Evolutionary conservation across 1,139 yeast species (phyloP).

Genomic region (Hyphopichia khmerensis): DNA sequence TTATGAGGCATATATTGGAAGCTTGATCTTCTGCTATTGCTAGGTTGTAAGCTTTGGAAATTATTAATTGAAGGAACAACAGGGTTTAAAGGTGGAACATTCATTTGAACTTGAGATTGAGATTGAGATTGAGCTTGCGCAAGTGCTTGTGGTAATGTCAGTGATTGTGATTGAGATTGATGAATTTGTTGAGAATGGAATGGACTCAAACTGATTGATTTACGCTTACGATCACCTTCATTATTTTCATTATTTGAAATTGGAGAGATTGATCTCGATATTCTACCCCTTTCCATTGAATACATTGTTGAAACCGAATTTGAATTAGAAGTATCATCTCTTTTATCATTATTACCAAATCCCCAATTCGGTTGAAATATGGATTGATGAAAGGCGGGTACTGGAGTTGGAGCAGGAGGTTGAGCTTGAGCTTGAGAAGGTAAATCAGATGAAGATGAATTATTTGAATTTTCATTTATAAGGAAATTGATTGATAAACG

Average conservation of each 20-base stretch:
- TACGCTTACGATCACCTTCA: constrained; percentile 8
- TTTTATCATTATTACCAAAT: constrained; percentile 6
- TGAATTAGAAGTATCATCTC: background rate
- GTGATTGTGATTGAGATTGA: constrained; percentile 24
- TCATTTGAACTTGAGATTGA: background rate
- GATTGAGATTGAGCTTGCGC: background rate
- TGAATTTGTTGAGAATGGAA: constrained; percentile 11
- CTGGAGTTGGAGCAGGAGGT: background rate
- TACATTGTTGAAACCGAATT: background rate
- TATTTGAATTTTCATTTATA: constrained; percentile 2
- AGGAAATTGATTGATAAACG: constrained; percentile 4
- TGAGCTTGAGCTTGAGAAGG: background rate
- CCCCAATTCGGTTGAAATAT: constrained; percentile 15
- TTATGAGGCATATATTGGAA: constrained; percentile 55
- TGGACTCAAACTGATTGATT: constrained; percentile 8
- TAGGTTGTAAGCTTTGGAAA: constrained; percentile 10
- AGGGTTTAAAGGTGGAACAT: constrained; percentile 4
- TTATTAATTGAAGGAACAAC: constrained; percentile 8
- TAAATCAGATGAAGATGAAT: background rate
- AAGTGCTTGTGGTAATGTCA: constrained; percentile 4
- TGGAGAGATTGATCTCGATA: constrained; percentile 27
- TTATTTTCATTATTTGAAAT: constrained; percentile 10
- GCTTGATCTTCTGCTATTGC: constrained; percentile 4
- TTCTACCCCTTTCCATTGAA: constrained; percentile 4
- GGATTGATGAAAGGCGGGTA: background rate